Conservation (phyloP, 2,329 filamentous ascomycete species). For the Fusarium sp. region DNA sequence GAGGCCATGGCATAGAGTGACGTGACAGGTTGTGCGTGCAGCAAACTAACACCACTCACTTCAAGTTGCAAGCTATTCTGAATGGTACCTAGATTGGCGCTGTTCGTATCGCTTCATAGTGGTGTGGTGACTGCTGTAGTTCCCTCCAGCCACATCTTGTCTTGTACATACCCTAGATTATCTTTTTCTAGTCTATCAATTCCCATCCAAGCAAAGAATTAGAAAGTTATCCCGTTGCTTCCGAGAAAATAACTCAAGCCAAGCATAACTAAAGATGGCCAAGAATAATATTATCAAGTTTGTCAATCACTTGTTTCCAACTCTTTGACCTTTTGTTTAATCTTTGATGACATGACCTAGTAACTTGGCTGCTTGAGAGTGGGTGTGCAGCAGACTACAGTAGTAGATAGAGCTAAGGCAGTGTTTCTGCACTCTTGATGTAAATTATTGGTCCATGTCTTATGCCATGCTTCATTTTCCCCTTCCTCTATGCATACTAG, state of each 20-base stretch:
- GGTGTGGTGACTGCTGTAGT: slow-evolving; percentile 34
- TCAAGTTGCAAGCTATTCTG: not conserved
- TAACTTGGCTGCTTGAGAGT: slow-evolving; percentile 11
- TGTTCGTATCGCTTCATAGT: slow-evolving; percentile 29
- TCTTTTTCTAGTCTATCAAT: not conserved
- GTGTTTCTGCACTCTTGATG: slow-evolving; percentile 7
- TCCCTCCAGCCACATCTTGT: slow-evolving; percentile 25
- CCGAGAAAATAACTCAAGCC: slow-evolving; percentile 4
- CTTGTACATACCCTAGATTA: not conserved
- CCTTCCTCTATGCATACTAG: slow-evolving; percentile 14
- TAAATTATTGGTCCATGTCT: slow-evolving; percentile 11
- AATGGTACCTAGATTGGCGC: slow-evolving; percentile 26
- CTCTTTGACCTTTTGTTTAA: not conserved
- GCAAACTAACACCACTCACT: not conserved
- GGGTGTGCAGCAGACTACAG: slow-evolving; percentile 24
- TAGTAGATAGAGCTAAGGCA: slow-evolving; percentile 36
- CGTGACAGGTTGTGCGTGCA: slow-evolving; percentile 4
- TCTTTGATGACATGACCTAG: not conserved
- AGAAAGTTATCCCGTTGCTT: slow-evolving; percentile 10
- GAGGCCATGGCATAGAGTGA: not conserved
- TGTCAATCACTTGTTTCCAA: slow-evolving; percentile 2
- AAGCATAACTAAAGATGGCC: slow-evolving; percentile 14
- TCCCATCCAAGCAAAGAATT: not conserved
- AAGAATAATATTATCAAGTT: slow-evolving; percentile 9
- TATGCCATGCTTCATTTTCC: slow-evolving; percentile 24